Evolutionary conservation across 2,329 filamentous ascomycete genomes (phyloP), one percentile per base, ranked within the genome.

Genomic region (Aspergillus uvarum): DNA sequence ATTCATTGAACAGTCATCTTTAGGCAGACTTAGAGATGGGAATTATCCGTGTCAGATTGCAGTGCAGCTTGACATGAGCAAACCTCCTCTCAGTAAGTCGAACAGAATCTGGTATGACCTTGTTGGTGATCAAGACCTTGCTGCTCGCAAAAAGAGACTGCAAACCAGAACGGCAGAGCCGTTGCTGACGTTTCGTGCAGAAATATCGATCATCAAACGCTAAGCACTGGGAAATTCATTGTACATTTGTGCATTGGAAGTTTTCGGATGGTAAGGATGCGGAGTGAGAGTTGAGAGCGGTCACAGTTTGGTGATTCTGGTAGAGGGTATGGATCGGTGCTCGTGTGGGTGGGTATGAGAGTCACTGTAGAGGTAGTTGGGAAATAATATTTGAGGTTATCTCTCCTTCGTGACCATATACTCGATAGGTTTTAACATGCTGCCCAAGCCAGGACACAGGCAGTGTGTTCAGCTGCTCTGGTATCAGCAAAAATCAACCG

Each of bases 161-260:
- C 90, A 90, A 74, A 87, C 91, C 51, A 83, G 83, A 67, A 92
- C 84, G 60, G 81, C 81, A 70, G 90, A 78, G 52, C 89, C 89
- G 64, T 78, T 78, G 60, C 79, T 78, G 61, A 81, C 81, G 68
- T 77, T 76, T 68, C 79, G 79, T 63, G 81, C 74, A 59, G 73
- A 47, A 58, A 82, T 80, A 75, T 92, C 89, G 80, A 75, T 92
- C 89, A 70, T 88, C 85, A 62, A 88, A 77, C 58, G 89, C 89
- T 72, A 84, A 81, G 68, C 80, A 79, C 64, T 86, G 85, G n/a
- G 38, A 77, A 92, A 92, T 73, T 92, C 89, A 71, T 85, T 80
- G 77, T 92, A 92, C 85, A 93, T 90, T 71, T 80, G 81, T 60
- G 82, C 80, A 74, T 92, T 90, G 82, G 38, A 92, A 92, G 76